A percentile compares a stretch with the other conserved stretches of the same genome.
Conservation (phyloP, 169 alveolate genomes). For the Hammondia hammondi region DNA sequence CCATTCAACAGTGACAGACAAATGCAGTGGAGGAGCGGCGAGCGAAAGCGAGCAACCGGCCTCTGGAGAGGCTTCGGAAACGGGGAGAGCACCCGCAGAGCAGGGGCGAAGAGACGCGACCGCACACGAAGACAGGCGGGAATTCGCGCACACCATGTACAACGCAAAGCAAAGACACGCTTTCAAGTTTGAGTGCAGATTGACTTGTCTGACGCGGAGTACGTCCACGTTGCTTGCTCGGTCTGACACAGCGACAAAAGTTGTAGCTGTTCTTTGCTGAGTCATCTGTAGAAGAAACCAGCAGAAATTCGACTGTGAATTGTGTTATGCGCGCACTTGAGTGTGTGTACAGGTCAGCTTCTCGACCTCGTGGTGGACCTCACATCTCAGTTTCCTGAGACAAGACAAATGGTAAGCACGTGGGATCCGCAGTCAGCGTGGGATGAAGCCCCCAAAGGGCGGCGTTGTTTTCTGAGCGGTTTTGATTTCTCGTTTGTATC, state of each 20-base stretch:
- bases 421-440: no score
- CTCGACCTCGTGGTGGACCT: slow-evolving; percentile 2
- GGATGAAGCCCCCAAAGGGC: no score
- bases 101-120: not conserved
- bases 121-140: not conserved
- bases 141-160: not conserved
- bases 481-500: no score
- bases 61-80: not conserved
- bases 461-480: no score
- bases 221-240: not conserved
- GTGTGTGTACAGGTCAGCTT: slow-evolving; percentile 27
- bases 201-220: not conserved
- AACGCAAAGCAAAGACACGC: not conserved
- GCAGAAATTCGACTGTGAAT: not conserved
- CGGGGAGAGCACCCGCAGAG: not conserved
- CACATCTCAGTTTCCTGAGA: slow-evolving; percentile 15
- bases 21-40: not conserved
- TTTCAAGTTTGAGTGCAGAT: not conserved
- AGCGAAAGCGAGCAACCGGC: not conserved
- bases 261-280: not conserved
- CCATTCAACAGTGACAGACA: not conserved
- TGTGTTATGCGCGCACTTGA: not conserved
- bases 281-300: not conserved
- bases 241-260: not conserved
- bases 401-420: slow-evolving; percentile 1